Conservation (phyloP, 78 protist species). For the Dictyostelium brefeldianum region DNA sequence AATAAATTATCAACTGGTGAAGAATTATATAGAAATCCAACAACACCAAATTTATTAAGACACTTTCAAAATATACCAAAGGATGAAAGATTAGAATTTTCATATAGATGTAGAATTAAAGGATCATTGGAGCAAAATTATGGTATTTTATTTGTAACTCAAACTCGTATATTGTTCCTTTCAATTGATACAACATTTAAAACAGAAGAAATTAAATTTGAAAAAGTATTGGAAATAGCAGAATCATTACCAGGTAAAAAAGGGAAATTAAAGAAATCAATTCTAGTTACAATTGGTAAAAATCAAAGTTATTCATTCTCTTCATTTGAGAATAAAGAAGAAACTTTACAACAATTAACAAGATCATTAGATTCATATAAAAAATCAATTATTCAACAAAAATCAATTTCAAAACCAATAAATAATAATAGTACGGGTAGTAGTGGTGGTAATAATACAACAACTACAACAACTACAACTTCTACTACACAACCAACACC, state of each 20-base stretch:
- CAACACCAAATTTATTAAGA: constrained; percentile 3
- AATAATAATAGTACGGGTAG: too few species aligned
- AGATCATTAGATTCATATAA: background rate
- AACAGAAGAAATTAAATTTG: constrained; percentile 7
- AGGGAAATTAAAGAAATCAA: constrained; percentile 13
- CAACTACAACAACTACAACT: background rate
- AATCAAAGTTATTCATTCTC: background rate
- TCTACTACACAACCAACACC: background rate
- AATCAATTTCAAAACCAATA: background rate
- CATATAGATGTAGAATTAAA: constrained; percentile 9
- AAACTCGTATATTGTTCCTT: constrained; percentile 1
- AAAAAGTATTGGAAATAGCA: background rate
- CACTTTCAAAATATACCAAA: constrained; percentile 11
- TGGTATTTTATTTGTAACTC: background rate
- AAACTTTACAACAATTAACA: background rate
- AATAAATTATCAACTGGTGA: background rate
- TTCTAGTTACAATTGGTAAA: constrained; percentile 4
- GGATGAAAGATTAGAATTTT: constrained; percentile 4
- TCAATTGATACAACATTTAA: constrained; percentile 16
- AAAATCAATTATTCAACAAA: background rate
- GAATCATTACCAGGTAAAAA: constrained; percentile 11
- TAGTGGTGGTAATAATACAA: background rate
- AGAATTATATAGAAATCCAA: constrained; percentile 12
- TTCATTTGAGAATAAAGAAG: constrained; percentile 7
- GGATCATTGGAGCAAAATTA: background rate